Evolutionary conservation across 768 basidiomycete genomes (phyloP).

Genomic region (Gyrodon lividus): DNA sequence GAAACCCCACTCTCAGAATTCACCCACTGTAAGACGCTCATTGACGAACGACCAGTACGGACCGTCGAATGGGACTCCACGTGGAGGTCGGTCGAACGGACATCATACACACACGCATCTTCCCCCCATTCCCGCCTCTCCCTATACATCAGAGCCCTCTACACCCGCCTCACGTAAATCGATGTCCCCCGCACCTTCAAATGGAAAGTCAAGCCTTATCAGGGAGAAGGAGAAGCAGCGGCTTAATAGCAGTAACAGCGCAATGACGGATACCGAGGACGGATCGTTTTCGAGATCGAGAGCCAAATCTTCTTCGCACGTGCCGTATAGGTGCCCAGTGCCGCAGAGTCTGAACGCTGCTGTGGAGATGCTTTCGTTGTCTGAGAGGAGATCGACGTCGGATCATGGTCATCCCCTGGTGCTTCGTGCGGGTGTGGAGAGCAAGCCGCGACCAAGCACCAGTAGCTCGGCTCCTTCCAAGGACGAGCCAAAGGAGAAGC

Average conservation of each 20-base stretch:
- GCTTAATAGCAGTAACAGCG: conserved; percentile 23
- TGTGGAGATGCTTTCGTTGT: conserved; percentile 54
- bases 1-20: conserved; percentile 19
- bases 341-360: conserved; percentile 76
- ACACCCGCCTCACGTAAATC: conserved; percentile 54
- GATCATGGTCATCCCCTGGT: conserved; percentile 24
- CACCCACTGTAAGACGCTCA: conserved; percentile 31
- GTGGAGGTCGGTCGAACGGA: conserved; percentile 35
- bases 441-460: conserved; percentile 32
- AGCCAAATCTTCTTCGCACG: conserved; percentile 54
- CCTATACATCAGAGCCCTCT: conserved; percentile 61
- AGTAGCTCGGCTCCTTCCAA: conserved; percentile 26
- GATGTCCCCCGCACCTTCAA: conserved; percentile 30
- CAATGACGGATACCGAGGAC: conserved; percentile 30
- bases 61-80: conserved; percentile 24
- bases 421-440: conserved; percentile 21
- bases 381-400: conserved; percentile 30
- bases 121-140: conserved; percentile 69
- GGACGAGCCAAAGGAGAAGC: conserved; percentile 29
- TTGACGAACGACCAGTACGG: conserved; percentile 31
- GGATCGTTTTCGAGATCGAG: conserved; percentile 47
- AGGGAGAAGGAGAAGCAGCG: conserved; percentile 36
- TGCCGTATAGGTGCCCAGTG: conserved; percentile 52
- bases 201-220: conserved; percentile 32
- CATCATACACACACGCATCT: conserved; percentile 40